phyloP scores from a whole-genome alignment of 2,329 filamentous ascomycete species.

The Fusarium globosum region DNA sequence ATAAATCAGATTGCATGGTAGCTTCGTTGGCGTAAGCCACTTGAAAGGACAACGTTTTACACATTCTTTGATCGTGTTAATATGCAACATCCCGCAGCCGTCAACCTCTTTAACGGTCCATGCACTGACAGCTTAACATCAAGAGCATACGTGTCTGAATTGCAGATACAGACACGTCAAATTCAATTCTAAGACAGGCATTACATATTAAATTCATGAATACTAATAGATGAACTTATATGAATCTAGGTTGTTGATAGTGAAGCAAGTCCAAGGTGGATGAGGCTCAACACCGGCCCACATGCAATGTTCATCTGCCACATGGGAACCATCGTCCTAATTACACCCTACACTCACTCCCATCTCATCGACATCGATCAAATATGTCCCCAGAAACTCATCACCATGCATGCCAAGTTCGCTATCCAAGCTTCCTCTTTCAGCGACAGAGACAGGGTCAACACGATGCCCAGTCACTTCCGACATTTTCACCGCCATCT shows the following conservation, averaged over 20 bases:
- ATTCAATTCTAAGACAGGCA: too few species aligned
- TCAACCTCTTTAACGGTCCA: neutral
- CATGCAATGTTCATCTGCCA: neutral
- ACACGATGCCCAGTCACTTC: constrained; percentile 13
- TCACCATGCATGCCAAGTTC: constrained; percentile 4
- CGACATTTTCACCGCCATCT: constrained; percentile 41
- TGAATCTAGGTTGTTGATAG: neutral
- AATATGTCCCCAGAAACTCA: neutral
- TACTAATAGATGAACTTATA: neutral
- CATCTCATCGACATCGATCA: neutral
- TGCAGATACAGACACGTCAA: neutral
- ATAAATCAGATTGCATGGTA: neutral
- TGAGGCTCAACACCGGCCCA: constrained; percentile 29
- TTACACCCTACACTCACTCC: neutral
- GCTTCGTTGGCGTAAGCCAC: neutral
- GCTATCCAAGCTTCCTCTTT: constrained; percentile 14
- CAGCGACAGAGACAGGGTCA: constrained; percentile 21
- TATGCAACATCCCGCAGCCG: constrained; percentile 3
- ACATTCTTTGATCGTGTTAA: neutral
- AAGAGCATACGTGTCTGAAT: neutral
- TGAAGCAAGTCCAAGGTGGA: neutral
- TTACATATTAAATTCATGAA: neutral
- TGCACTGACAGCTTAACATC: neutral
- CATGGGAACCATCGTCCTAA: neutral
- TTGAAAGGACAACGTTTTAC: neutral